A percentile compares a stretch with the other conserved stretches of the same genome.
These are phyloP conservation scores for Apiospora kogelbergensis DNA, from an alignment of 2,329 filamentous ascomycete genomes.

Conservation along the genomic window DNA sequence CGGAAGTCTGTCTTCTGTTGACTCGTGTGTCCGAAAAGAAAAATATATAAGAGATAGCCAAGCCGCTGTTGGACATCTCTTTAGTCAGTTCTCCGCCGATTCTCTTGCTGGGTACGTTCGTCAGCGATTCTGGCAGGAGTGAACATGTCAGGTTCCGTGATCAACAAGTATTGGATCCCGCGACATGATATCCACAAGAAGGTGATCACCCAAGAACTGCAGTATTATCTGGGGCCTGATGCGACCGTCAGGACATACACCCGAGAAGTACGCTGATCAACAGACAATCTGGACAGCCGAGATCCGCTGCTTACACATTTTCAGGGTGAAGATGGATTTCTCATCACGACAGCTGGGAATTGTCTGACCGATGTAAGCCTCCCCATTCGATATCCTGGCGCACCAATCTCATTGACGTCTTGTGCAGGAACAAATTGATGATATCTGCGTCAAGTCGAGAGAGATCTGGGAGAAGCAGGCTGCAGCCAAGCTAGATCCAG, in stretches of 20 bases:
- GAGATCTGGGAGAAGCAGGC: constrained; percentile 59
- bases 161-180: constrained; percentile 63
- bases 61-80: constrained; percentile 20
- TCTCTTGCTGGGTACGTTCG: not conserved
- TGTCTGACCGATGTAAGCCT: constrained; percentile 59
- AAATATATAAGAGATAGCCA: constrained; percentile 14
- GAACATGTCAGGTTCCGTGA: constrained; percentile 39
- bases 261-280: constrained; percentile 44
- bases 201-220: constrained; percentile 58
- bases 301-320: constrained; percentile 22
- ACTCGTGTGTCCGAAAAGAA: not conserved
- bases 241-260: constrained; percentile 58
- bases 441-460: constrained; percentile 60
- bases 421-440: constrained; percentile 60
- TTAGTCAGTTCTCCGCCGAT: not conserved
- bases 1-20: not conserved
- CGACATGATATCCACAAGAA: constrained; percentile 60
- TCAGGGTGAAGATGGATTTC: constrained; percentile 61
- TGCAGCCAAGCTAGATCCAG: constrained; percentile 46
- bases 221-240: constrained; percentile 58
- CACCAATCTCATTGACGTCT: constrained; percentile 13
- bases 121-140: not conserved
- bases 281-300: constrained; percentile 15
- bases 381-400: constrained; percentile 17
- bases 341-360: constrained; percentile 57